phyloP scores from a whole-genome alignment of 2,329 filamentous ascomycete species.

The Phialemoniopsis sp. region DNA sequence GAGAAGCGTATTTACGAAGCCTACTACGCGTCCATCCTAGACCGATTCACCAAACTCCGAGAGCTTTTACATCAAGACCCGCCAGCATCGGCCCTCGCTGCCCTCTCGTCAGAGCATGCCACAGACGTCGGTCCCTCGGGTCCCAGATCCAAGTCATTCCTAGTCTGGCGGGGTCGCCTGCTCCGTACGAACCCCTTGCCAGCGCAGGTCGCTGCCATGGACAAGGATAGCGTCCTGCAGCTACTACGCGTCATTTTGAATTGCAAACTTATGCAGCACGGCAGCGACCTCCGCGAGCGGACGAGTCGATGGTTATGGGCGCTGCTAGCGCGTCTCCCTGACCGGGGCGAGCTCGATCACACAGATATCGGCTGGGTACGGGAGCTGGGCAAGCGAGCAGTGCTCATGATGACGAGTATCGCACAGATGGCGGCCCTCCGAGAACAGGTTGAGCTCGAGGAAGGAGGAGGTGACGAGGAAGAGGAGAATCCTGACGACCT shows the following conservation, averaged over 20 bases:
- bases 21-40: constrained; percentile 64
- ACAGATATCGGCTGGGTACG: constrained; percentile 72
- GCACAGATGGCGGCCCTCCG: constrained; percentile 46
- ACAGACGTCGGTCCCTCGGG: constrained; percentile 52
- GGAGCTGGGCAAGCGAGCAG: constrained; percentile 75
- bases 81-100: constrained; percentile 44
- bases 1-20: constrained; percentile 46
- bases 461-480: constrained; percentile 39
- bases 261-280: constrained; percentile 58
- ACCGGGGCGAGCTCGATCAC: constrained; percentile 70
- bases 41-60: constrained; percentile 64
- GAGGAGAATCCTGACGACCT: constrained; percentile 37
- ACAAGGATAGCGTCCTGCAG: constrained; percentile 61
- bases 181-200: constrained; percentile 52
- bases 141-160: constrained; percentile 41
- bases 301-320: constrained; percentile 85
- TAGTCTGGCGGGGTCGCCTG: constrained; percentile 48
- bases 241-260: constrained; percentile 64
- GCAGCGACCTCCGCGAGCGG: constrained; percentile 55
- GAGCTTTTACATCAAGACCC: constrained; percentile 52
- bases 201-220: constrained; percentile 58
- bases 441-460: constrained; percentile 33
- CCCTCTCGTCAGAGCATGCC: constrained; percentile 49
- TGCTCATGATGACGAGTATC: constrained; percentile 52
- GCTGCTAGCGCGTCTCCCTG: constrained; percentile 70